Evolutionary conservation across 768 basidiomycete species (phyloP).

Genomic region (Panaeolus cyanescens): DNA sequence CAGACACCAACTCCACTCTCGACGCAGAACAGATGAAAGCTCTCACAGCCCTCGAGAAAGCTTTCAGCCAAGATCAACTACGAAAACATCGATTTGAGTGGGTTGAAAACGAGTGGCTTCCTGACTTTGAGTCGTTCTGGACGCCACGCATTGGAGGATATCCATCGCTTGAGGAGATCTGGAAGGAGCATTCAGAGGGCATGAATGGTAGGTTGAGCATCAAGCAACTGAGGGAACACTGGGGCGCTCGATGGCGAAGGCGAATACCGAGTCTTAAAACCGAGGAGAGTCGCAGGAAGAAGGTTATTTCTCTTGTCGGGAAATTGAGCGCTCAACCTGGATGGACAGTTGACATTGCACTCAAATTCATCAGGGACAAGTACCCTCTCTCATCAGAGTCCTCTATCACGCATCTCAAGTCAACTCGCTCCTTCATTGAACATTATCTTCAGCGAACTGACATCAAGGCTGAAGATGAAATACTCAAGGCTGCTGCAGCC

Average conservation of each 20-base stretch:
- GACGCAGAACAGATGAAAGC: not conserved
- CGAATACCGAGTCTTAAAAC: constrained; percentile 4
- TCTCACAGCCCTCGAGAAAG: not conserved
- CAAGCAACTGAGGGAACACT: not conserved
- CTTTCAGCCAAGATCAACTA: not conserved
- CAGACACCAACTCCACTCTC: too few relatives aligned
- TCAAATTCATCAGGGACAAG: constrained; percentile 4
- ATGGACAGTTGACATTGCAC: not conserved
- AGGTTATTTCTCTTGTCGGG: not conserved
- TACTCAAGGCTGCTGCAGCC: not conserved
- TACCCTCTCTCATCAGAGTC: not conserved
- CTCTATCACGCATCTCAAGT: not conserved
- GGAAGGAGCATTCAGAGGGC: not conserved
- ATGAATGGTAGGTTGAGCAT: constrained; percentile 1
- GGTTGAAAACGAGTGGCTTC: not conserved
- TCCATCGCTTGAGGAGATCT: not conserved
- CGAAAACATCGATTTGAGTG: not conserved
- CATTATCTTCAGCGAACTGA: not conserved
- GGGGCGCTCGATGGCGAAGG: not conserved
- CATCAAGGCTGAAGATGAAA: not conserved
- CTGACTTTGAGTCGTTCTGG: not conserved
- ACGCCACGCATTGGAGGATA: not conserved
- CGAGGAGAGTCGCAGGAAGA: not conserved
- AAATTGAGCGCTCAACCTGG: constrained; percentile 1
- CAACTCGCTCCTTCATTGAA: not conserved